Evolutionary conservation across 345 rosid species (phyloP).

Genomic region (Alliaria petiolata): DNA sequence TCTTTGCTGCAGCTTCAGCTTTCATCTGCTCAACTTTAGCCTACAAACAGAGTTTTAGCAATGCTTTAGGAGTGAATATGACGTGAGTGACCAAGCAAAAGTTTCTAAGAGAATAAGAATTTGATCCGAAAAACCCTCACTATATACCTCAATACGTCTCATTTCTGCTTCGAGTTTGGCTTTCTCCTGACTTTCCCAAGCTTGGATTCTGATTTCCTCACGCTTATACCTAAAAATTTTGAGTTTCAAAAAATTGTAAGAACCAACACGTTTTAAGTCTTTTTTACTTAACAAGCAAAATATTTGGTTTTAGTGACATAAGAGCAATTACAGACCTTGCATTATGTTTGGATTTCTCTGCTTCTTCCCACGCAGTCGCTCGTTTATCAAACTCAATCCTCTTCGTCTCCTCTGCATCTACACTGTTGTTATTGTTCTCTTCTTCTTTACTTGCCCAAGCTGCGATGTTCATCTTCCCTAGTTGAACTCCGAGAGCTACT

Average conservation of each 20-base stretch:
- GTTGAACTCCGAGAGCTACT: slow-evolving; percentile 68
- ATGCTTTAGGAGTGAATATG: neutral
- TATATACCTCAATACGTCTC: slow-evolving; percentile 69
- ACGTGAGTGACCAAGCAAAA: neutral
- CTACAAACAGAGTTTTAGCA: slow-evolving; percentile 33
- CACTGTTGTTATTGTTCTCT: slow-evolving; percentile 27
- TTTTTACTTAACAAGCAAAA: neutral
- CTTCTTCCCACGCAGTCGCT: slow-evolving; percentile 89
- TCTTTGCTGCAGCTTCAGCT: slow-evolving; percentile 72
- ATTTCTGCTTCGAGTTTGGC: slow-evolving; percentile 82
- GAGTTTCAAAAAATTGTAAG: neutral
- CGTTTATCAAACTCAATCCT: slow-evolving; percentile 51
- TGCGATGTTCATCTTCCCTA: slow-evolving; percentile 86
- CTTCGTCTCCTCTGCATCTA: slow-evolving; percentile 38
- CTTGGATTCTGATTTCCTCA: slow-evolving; percentile 86
- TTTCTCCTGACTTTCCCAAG: slow-evolving; percentile 88
- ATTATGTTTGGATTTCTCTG: slow-evolving; percentile 74
- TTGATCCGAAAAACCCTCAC: neutral
- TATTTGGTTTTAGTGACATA: slow-evolving; percentile 17
- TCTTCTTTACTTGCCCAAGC: slow-evolving; percentile 96
- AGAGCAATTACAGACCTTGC: slow-evolving; percentile 54
- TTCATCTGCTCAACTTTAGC: slow-evolving; percentile 81
- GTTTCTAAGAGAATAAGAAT: neutral
- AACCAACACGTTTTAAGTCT: neutral
- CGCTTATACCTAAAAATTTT: slow-evolving; percentile 62